These are phyloP conservation scores for Apophysomyces variabilis DNA, from an alignment of 371 early-diverging fungal species.

Conservation along the genomic window DNA sequence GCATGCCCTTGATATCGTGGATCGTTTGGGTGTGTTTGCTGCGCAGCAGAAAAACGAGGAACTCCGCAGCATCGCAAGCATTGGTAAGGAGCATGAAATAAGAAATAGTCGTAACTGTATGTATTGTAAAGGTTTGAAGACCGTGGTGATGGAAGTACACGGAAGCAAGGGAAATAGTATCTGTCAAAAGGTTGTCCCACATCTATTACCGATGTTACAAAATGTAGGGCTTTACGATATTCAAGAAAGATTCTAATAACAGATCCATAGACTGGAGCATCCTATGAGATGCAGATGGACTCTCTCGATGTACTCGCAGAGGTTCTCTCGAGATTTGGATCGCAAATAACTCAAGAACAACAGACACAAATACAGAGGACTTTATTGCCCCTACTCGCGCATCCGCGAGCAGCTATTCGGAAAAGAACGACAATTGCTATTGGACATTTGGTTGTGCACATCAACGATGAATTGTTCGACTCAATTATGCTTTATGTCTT, in stretches of 20 bases:
- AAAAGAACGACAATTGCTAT: conserved; percentile 83
- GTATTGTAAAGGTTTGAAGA: conserved; percentile 63
- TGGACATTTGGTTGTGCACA: conserved; percentile 74
- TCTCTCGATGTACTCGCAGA: conserved; percentile 86
- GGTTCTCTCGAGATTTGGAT: conserved; percentile 78
- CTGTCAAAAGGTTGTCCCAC: conserved; percentile 65
- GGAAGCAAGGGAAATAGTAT: conserved; percentile 52
- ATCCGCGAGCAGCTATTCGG: conserved; percentile 80
- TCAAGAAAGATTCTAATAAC: conserved; percentile 11
- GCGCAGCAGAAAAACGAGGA: conserved; percentile 62
- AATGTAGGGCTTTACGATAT: conserved; percentile 40
- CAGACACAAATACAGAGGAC: conserved; percentile 66
- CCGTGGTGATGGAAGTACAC: conserved; percentile 74
- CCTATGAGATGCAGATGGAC: conserved; percentile 82
- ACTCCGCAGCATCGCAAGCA: conserved; percentile 79
- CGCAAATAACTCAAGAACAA: conserved; percentile 50
- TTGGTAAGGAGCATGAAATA: conserved; percentile 51
- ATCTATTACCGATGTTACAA: conserved; percentile 62
- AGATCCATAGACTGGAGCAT: conserved; percentile 38
- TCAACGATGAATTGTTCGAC: conserved; percentile 74
- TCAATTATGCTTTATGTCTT: conserved; percentile 51
- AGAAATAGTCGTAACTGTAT: background rate
- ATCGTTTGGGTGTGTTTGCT: conserved; percentile 63
- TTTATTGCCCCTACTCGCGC: conserved; percentile 70
- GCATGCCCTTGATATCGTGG: conserved; percentile 69